Base-by-base conservation (phyloP, 1,139 yeast species). In the Sugiyamaella castrensis region DNA sequence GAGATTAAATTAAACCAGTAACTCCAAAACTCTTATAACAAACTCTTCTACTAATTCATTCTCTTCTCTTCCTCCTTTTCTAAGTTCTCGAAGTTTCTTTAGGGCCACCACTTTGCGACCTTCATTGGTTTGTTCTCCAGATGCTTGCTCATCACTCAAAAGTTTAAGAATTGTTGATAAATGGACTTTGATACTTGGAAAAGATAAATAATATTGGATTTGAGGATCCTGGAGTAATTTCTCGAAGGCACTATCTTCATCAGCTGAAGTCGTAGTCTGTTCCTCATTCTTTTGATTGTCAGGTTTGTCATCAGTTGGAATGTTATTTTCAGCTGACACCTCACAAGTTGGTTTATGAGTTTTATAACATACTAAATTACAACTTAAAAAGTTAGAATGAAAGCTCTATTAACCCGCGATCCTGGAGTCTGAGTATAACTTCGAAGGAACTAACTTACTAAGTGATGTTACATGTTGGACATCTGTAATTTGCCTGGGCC, bases 21-120 rank as follows among this genome's bases (percentile, higher is more conserved):
- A 52, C 32, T 54, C 57, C 9, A 61, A 43, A 9, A 62, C 55
- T 12, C 60, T 47, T 3, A 42, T 26, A 3, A 53, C 61, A 66
- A 84, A 83, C 58, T 83, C 88, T 61, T 84, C 89, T 6, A 85
- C 78, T 36, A 81, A 66, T 53, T 72, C 79, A 60, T 85, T 84
- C 45, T 76, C 77, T 59, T 85, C 89, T 0, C 71, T 52, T 0
- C 94, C 94, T 2, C 85, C 84, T 7, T 59, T 64, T 28, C 94
- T 67, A 31, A 85, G 70, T 51, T 80, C 81, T 10, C 79, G 73
- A 24, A 85, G 67, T 55, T 83, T 82, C 57, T 80, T 71, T 51
- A 80, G 73, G 6, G 85, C 84, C 8, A 85, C 75, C 30, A 76
- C 81, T 19, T 71, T 58, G 37, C 87, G 67, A 13, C 80, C 84